phyloP scores from a whole-genome alignment of 2,329 filamentous ascomycete species.

The Diaporthe helianthi region DNA sequence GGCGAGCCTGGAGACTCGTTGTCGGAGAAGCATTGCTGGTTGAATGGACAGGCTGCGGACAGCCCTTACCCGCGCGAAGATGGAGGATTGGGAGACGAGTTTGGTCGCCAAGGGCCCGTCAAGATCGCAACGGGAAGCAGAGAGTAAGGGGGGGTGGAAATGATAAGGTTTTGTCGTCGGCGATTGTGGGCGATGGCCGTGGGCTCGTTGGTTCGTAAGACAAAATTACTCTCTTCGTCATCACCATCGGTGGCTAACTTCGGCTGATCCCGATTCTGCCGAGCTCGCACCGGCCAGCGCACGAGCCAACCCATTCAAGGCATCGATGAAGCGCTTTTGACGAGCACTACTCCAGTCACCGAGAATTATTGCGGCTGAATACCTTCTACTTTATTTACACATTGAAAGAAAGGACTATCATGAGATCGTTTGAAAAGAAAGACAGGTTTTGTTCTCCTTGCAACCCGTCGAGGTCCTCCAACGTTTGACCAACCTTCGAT shows the following conservation, averaged over 20 bases:
- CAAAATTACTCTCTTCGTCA: constrained; percentile 25
- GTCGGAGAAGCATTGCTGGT: constrained; percentile 36
- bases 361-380: background rate
- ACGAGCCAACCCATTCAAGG: constrained; percentile 9
- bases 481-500: background rate
- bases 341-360: background rate
- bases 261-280: constrained; percentile 12
- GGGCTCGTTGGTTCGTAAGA: constrained; percentile 3
- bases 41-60: background rate
- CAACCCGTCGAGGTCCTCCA: background rate
- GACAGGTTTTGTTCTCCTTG: background rate
- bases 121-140: background rate
- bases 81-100: background rate
- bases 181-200: background rate
- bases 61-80: background rate
- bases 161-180: background rate
- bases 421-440: background rate
- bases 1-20: constrained; percentile 33
- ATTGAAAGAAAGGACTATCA: background rate
- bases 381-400: background rate
- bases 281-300: constrained; percentile 4
- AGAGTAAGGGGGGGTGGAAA: background rate
- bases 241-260: constrained; percentile 20
- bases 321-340: background rate
- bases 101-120: background rate